Percentiles rank a stretch among this genome's conserved stretches.
phyloP scores from a whole-genome alignment of 768 basidiomycete genomes.

The Mycena maculata region DNA sequence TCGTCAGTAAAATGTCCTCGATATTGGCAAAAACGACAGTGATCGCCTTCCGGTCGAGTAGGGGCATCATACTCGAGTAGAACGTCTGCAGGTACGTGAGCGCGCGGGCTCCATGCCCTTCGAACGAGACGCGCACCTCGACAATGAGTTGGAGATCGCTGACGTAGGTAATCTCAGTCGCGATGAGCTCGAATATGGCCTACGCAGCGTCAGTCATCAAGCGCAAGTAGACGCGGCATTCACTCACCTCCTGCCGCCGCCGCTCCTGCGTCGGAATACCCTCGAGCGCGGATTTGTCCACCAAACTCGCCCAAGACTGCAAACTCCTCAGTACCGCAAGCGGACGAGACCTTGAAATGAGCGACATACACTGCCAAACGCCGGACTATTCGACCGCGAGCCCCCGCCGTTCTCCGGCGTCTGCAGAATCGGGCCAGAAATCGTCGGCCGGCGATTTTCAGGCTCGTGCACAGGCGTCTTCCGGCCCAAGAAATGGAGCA shows the following conservation, averaged over 20 bases:
- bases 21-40: constrained; percentile 92
- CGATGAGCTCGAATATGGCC: constrained; percentile 96
- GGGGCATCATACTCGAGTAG: constrained; percentile 79
- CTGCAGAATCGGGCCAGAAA: constrained; percentile 76
- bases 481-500: constrained; percentile 76
- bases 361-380: constrained; percentile 72
- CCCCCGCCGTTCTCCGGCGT: constrained; percentile 42
- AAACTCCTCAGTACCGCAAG: constrained; percentile 15
- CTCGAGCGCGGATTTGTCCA: constrained; percentile 85
- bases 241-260: constrained; percentile 84
- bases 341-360: constrained; percentile 19
- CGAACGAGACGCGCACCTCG: constrained; percentile 65
- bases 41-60: constrained; percentile 81
- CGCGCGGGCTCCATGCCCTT: background rate
- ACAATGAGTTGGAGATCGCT: constrained; percentile 92
- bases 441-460: constrained; percentile 57
- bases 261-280: constrained; percentile 84
- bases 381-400: constrained; percentile 63
- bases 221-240: background rate
- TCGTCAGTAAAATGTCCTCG: constrained; percentile 90
- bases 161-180: constrained; percentile 91
- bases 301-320: constrained; percentile 93
- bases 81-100: constrained; percentile 69
- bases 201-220: constrained; percentile 39
- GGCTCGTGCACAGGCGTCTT: constrained; percentile 59